Conservation (phyloP, 495 filamentous ascomycete genomes). For the Rhizodiscina lignyota region DNA sequence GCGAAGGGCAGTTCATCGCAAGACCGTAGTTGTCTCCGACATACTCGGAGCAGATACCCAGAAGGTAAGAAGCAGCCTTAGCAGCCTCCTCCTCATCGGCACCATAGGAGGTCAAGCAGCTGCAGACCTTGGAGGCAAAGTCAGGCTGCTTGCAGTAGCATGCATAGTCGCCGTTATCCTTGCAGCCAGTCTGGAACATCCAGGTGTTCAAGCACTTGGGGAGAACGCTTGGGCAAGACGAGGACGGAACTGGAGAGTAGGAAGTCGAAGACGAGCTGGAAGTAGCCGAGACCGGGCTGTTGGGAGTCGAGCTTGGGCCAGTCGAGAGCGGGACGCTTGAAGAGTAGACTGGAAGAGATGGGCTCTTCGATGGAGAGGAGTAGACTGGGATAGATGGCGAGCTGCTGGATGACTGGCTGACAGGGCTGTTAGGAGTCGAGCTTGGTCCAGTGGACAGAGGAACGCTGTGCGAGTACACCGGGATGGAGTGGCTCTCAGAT, state of each 20-base stretch:
- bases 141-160: constrained; percentile 76
- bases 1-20: constrained; percentile 47
- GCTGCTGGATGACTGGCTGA: neutral
- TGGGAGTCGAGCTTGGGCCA: constrained; percentile 3
- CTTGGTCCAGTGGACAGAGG: neutral
- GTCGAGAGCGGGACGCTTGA: too few relatives aligned
- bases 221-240: constrained; percentile 52
- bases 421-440: neutral
- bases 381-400: neutral
- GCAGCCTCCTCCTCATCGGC: constrained; percentile 46
- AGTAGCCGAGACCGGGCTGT: constrained; percentile 5
- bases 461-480: neutral
- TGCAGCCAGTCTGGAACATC: constrained; percentile 58
- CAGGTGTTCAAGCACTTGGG: constrained; percentile 91
- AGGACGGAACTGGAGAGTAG: constrained; percentile 13
- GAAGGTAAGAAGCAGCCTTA: constrained; percentile 65
- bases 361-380: neutral
- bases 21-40: constrained; percentile 69
- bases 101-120: constrained; percentile 67
- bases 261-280: constrained; percentile 11
- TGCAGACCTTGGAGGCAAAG: constrained; percentile 67
- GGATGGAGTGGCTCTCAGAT: neutral
- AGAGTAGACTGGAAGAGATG: constrained; percentile 8
- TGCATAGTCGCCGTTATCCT: constrained; percentile 59
- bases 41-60: constrained; percentile 74